Base-by-base conservation (phyloP, 306 rosid genomes). In the Dryas octopetala region DNA sequence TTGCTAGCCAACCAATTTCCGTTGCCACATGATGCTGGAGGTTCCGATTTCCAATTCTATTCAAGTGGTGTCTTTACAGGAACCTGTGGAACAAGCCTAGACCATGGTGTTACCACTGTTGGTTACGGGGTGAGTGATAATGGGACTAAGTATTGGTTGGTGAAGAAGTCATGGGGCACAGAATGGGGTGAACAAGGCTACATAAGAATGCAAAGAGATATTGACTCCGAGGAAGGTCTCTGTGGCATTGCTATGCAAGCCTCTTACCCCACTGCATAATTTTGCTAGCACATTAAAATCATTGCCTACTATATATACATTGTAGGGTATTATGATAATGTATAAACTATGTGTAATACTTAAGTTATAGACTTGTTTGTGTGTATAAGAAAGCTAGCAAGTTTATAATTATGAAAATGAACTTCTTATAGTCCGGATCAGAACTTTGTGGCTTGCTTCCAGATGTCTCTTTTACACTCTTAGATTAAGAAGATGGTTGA, bases 101-200 rank as follows among this genome's bases (percentile, higher is more conserved):
- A 85, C 38, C 89, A 87, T n/a, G 84, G 81, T 40, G 85, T 87
- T 19, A 82, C 88, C 7, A 80, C 74, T 11, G 78, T 85, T 32
- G 90, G 83, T 2, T 84, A 80, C 61, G 87, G 81, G 13, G 44
- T 68, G 1, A 60, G 76, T 49, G 54, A 76, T 0, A 63, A 77
- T 48, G 81, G 86, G 8, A 81, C 76, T 3, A 62, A 86, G 72
- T 84, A 80, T 65, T 85, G 89, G 89, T 7, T 85, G 45, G 78
- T 83, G 15, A 87, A 85, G 81, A 87, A 87, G 63, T 85, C 91
- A 1, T 84, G 83, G 87, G 87, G 91, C 26, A 48, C 66, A 0
- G n/a, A 62, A 4, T 84, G 90, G 90, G 90, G 83, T 7, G 88
- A 84, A 74, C 28, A 79, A 23, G 86, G 85, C 0, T 86, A 86